Evolutionary conservation across 2,329 filamentous ascomycete genomes (phyloP).

Genomic region (Venturia nashicola): DNA sequence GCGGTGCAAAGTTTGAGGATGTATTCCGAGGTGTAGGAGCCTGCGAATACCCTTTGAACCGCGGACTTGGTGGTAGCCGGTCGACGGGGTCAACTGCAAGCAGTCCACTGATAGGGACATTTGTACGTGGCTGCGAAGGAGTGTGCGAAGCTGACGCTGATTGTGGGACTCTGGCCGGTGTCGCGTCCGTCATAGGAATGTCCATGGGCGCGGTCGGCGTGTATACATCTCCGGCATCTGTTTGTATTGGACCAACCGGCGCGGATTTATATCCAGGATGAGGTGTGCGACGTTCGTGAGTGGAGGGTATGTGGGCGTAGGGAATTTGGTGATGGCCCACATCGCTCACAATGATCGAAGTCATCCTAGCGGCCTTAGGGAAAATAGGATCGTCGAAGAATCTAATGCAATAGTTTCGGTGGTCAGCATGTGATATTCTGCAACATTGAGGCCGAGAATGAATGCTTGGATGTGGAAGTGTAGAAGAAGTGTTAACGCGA

Average conservation of each 20-base stretch:
- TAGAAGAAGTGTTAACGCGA: not conserved
- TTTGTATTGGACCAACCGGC: constrained; percentile 17
- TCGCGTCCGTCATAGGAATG: constrained; percentile 27
- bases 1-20: constrained; percentile 15
- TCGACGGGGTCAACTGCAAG: constrained; percentile 9
- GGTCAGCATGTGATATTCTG: not conserved
- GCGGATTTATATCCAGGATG: constrained; percentile 19
- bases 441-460: not conserved
- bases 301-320: constrained; percentile 41
- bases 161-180: constrained; percentile 3
- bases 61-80: constrained; percentile 18
- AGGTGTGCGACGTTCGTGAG: constrained; percentile 17
- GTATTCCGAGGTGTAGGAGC: not conserved
- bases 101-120: not conserved
- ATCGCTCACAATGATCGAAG: constrained; percentile 52
- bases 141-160: not conserved
- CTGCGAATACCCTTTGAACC: constrained; percentile 21
- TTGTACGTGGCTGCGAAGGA: constrained; percentile 13
- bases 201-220: constrained; percentile 7
- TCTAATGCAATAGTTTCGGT: not conserved
- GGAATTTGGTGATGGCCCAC: constrained; percentile 54
- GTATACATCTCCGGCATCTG: constrained; percentile 3
- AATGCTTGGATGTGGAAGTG: not conserved
- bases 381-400: not conserved
- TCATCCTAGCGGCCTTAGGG: constrained; percentile 29